Evolutionary conservation across 805 yeast species (phyloP), one percentile per base, ranked within the genome.

Genomic region (Pichia membranifaciens): DNA sequence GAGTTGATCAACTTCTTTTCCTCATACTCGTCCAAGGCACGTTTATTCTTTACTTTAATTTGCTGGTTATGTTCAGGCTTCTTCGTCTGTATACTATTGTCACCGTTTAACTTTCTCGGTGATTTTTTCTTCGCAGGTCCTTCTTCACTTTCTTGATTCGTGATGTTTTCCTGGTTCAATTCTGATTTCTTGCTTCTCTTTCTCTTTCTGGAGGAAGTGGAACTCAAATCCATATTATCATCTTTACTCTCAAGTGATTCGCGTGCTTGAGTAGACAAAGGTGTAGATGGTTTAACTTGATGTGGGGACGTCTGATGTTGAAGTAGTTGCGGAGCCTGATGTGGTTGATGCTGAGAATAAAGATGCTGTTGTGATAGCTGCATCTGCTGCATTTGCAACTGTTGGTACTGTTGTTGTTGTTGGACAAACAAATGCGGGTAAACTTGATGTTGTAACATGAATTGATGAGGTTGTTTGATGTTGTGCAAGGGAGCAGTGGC

Each of bases 341-440:
- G 16, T n/a, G 16, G 20, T 33, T 16, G 39, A 17, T 36, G 20
- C 20, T 16, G 39, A 13, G 39, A 23, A 36, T 36, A 36, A 6
- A n/a, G 36, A 6, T 33, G 36, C n/a, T 33, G 36, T 17, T 44
- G 62, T 16, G 47, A 57, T 38, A 52, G 62, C 47, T 49, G 54
- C 38, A 47, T 32, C 8, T 38, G 20, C 10, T 35, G 46, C 23
- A 48, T 46, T 7, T 41, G 32, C 38, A 33, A 25, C 17, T 20
- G 17, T 29, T 33, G 43, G n/a, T 43, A 25, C 17, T 41, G 49
- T 37, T 47, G 53, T 34, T 43, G 51, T 20, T 44, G 52, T 34
- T 49, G 40, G 16, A 17, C 12, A 29, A 34, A 13, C 22, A 36
- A 13, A 16, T 38, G 35, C 18, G 40, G 41, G 38, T 44, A 35